These are phyloP conservation scores for Pseudogymnoascus sp. DNA, from an alignment of 2,329 filamentous ascomycete genomes.

Conservation along the genomic window DNA sequence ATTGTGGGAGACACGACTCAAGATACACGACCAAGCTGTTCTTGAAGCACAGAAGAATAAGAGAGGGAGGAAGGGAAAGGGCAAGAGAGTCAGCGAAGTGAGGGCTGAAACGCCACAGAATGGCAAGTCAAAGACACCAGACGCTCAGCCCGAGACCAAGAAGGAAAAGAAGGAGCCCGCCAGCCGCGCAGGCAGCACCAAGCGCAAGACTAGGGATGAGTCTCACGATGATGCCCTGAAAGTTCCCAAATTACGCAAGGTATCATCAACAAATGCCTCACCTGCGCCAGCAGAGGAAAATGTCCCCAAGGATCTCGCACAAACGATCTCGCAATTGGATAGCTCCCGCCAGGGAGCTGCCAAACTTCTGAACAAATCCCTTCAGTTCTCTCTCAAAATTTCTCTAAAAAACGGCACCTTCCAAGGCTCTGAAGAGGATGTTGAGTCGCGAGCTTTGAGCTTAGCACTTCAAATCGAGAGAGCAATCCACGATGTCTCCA, in stretches of 20 bases:
- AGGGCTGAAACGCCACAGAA: slow-evolving; percentile 33
- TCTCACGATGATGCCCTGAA: slow-evolving; percentile 39
- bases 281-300: slow-evolving; percentile 21
- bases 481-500: slow-evolving; percentile 50
- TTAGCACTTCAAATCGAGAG: slow-evolving; percentile 76
- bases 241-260: slow-evolving; percentile 42
- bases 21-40: slow-evolving; percentile 53
- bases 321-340: slow-evolving; percentile 47
- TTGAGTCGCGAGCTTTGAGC: slow-evolving; percentile 57
- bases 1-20: slow-evolving; percentile 70
- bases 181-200: slow-evolving; percentile 36
- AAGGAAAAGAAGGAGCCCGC: slow-evolving; percentile 36
- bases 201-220: slow-evolving; percentile 51
- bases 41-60: slow-evolving; percentile 50
- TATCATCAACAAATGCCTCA: slow-evolving; percentile 40
- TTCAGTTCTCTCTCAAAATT: slow-evolving; percentile 56
- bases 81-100: slow-evolving; percentile 54
- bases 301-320: slow-evolving; percentile 43
- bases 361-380: slow-evolving; percentile 60
- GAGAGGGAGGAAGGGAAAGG: slow-evolving; percentile 52
- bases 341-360: slow-evolving; percentile 60
- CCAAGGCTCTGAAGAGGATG: slow-evolving; percentile 53
- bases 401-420: slow-evolving; percentile 60
- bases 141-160: slow-evolving; percentile 22
- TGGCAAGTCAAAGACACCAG: slow-evolving; percentile 23